Percentiles rank a stretch among this genome's conserved stretches.
phyloP scores from a whole-genome alignment of 805 yeast species.

The Candida insectalens region DNA sequence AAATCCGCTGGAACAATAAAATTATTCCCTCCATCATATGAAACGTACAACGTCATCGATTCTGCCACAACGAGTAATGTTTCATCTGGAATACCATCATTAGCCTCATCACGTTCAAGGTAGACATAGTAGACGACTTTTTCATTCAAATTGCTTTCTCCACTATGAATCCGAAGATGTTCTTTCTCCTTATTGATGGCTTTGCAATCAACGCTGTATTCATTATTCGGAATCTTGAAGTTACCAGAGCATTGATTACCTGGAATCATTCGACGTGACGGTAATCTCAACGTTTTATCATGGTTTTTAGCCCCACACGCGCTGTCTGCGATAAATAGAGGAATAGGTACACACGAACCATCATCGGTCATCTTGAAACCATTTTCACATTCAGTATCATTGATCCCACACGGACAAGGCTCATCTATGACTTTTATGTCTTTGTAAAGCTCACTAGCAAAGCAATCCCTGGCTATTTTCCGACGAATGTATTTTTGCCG shows the following conservation, averaged over 20 bases:
- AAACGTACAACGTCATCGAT: slow-evolving; percentile 43
- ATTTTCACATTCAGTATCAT: slow-evolving; percentile 62
- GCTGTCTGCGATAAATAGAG: slow-evolving; percentile 6
- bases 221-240: slow-evolving; percentile 11
- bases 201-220: slow-evolving; percentile 27
- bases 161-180: slow-evolving; percentile 24
- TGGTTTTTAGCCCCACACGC: slow-evolving; percentile 14
- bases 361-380: slow-evolving; percentile 30
- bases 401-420: slow-evolving; percentile 52
- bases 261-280: slow-evolving; percentile 18
- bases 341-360: slow-evolving; percentile 38
- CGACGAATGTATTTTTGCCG: slow-evolving; percentile 55
- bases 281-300: slow-evolving; percentile 12
- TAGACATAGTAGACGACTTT: slow-evolving; percentile 47
- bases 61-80: slow-evolving; percentile 54
- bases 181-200: slow-evolving; percentile 16
- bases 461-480: slow-evolving; percentile 56
- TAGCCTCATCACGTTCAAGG: slow-evolving; percentile 39
- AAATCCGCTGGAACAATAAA: slow-evolving; percentile 28
- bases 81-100: slow-evolving; percentile 39
- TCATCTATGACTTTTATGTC: slow-evolving; percentile 40
- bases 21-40: slow-evolving; percentile 58
- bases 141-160: slow-evolving; percentile 39
- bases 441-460: slow-evolving; percentile 36
- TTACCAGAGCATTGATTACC: slow-evolving; percentile 21